Base-by-base conservation (phyloP, 768 basidiomycete genomes). In the Boletus tomentosulus region DNA sequence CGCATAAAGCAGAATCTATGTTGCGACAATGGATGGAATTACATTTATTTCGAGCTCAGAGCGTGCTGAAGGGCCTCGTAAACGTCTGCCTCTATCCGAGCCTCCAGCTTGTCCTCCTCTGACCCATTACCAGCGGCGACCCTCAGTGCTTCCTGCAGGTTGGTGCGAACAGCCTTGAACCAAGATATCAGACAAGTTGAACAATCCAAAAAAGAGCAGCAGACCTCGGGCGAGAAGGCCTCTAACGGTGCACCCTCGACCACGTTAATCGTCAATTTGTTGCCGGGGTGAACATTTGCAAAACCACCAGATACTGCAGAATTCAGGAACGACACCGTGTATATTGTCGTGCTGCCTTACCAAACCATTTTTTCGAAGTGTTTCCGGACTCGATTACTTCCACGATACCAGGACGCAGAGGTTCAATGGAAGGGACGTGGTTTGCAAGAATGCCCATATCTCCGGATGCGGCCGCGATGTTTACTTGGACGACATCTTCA, bases 391-490 rank as follows among this genome's bases (percentile, higher is more conserved):
- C 96, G 60, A 98, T 83, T 62, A 99, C 87, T 74, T 99, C 97
- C 50, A 99, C 78, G 54, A 98, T 79, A 69, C 97, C 97, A 39
- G 97, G 89, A 67, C 91, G 89, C 51, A 99, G 80, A 46, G 96
- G 81, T 73, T 99, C 97, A 54, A 98, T 89, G n/a, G 93, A 89
- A 30, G 97, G 88, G 51, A 98, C 94, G 75, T 99, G 97, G 81
- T 96, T 97, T 63, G 96, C 92, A 56, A 99, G 86, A 64, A 99
- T 91, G 79, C 97, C 97, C 94, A 98, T 98, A 74, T 98, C 95
- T 66, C 97, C 97, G 3, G 92, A 86, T 51, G 86, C 91, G 38
- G 94, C 97, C 34, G 94, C 77, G 63, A 98, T 76, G 76, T 98
- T 98, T 62, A 99, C 96, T 73, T 98, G 96, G 22, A 90, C 84